These are phyloP conservation scores for Colletotrichum shisoi DNA, from an alignment of 2,329 filamentous ascomycete species.

Conservation along the genomic window DNA sequence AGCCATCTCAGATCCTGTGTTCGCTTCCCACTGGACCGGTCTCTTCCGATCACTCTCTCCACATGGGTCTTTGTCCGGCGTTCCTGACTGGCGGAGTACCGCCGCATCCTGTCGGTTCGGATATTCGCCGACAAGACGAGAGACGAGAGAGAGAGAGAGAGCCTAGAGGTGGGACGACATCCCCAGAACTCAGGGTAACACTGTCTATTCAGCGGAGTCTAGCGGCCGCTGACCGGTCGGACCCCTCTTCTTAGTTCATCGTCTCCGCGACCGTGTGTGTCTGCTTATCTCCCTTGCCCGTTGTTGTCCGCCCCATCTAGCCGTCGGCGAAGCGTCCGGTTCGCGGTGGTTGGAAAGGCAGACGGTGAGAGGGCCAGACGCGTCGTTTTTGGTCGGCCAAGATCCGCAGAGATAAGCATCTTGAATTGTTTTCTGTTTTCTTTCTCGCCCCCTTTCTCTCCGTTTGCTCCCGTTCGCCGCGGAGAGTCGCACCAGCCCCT, in stretches of 20 bases:
- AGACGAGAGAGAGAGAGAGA: too few species aligned
- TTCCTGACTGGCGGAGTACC: neutral
- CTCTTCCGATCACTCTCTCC: neutral
- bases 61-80: neutral
- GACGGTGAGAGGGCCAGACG: slow-evolving; percentile 2
- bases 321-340: neutral
- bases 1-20: neutral
- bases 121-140: slow-evolving; percentile 20
- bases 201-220: slow-evolving; percentile 34
- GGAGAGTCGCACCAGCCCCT: slow-evolving; percentile 9
- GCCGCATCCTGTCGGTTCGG: slow-evolving; percentile 23
- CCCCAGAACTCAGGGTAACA: slow-evolving; percentile 7
- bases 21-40: neutral
- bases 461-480: slow-evolving; percentile 8
- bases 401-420: slow-evolving; percentile 33
- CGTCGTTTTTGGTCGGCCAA: slow-evolving; percentile 9
- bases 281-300: slow-evolving; percentile 25
- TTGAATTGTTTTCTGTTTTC: neutral
- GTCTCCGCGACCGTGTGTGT: neutral
- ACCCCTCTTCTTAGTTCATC: neutral
- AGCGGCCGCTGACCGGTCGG: slow-evolving; percentile 16
- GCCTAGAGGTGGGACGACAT: slow-evolving; percentile 7
- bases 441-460: neutral
- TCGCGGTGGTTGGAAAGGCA: slow-evolving; percentile 11
- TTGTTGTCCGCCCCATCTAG: too few species aligned